Percentiles rank a stretch among this genome's conserved stretches.
Conservation (phyloP, 2,329 filamentous ascomycete species). For the Sordariomycetes sp. region DNA sequence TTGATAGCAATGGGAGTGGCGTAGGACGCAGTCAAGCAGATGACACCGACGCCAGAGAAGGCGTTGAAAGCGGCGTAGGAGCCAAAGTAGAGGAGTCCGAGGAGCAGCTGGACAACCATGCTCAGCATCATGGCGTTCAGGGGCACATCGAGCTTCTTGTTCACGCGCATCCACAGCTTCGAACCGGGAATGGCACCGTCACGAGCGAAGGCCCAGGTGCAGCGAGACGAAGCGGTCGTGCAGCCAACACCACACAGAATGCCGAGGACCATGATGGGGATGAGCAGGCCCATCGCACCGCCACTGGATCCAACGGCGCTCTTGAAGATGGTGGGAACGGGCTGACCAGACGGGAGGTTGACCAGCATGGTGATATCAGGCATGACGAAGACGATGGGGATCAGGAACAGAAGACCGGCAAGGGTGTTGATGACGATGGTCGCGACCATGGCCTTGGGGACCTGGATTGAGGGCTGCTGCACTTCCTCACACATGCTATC, state of each 20-base stretch:
- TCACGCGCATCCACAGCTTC: slow-evolving; percentile 50
- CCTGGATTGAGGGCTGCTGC: slow-evolving; percentile 53
- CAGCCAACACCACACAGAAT: slow-evolving; percentile 61
- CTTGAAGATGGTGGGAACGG: slow-evolving; percentile 56
- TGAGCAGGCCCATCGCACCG: slow-evolving; percentile 51
- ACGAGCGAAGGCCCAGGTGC: slow-evolving; percentile 61
- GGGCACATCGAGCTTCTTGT: slow-evolving; percentile 54
- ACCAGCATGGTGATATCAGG: slow-evolving; percentile 50
- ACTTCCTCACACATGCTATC: slow-evolving; percentile 74
- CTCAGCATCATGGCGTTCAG: slow-evolving; percentile 66
- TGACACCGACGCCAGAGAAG: slow-evolving; percentile 62
- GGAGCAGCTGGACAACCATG: slow-evolving; percentile 53
- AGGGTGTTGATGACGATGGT: slow-evolving; percentile 59
- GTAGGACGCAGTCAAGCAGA: slow-evolving; percentile 60
- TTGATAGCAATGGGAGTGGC: slow-evolving; percentile 58
- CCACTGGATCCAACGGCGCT: slow-evolving; percentile 50
- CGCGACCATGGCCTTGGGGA: slow-evolving; percentile 63
- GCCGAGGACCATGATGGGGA: slow-evolving; percentile 57
- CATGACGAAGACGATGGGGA: slow-evolving; percentile 61
- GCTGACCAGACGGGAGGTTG: slow-evolving; percentile 46
- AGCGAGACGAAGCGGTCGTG: slow-evolving; percentile 59
- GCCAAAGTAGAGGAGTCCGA: slow-evolving; percentile 62
- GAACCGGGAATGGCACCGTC: slow-evolving; percentile 61
- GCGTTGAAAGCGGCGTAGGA: slow-evolving; percentile 63
- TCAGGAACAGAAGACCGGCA: slow-evolving; percentile 57